Conservation (phyloP, 257 asterid genomes). For the Nicotiana knightiana region DNA sequence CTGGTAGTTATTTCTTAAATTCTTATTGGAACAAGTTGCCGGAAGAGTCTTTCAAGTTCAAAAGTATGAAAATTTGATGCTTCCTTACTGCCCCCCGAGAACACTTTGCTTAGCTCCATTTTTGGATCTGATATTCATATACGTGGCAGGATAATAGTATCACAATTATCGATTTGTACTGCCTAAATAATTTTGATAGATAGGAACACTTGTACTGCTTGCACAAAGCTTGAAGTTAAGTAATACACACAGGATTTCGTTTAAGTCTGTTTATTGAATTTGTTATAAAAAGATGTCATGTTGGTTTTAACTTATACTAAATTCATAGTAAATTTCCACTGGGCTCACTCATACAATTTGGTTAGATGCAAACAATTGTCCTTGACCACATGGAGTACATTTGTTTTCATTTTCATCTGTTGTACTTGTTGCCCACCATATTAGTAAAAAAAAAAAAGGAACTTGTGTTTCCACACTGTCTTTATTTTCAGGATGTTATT, state of each 20-base stretch:
- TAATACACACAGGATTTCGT: not conserved
- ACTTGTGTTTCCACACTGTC: not conserved
- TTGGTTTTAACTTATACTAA: not conserved
- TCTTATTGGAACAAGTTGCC: not conserved
- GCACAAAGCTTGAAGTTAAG: not conserved
- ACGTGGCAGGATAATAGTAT: not conserved
- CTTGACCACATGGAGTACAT: not conserved
- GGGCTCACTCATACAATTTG: not conserved
- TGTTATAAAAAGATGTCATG: not conserved
- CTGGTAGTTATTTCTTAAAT: not conserved
- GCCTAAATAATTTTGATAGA: not conserved
- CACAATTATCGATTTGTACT: not conserved
- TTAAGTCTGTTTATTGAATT: not conserved
- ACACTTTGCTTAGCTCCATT: not conserved
- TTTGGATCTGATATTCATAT: not conserved
- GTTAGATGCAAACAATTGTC: not conserved
- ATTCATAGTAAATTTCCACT: not conserved
- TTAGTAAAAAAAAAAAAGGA: too few species aligned
- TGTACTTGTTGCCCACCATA: too few species aligned
- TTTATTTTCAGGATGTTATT: not conserved
- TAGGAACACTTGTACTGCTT: not conserved
- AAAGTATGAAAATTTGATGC: not conserved
- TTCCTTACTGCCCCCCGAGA: not conserved
- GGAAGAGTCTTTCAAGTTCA: not conserved
- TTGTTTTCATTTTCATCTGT: too few species aligned